Evolutionary conservation across 345 rosid genomes (phyloP), one percentile per base, ranked within the genome.

Genomic region (Acer saccharum): DNA sequence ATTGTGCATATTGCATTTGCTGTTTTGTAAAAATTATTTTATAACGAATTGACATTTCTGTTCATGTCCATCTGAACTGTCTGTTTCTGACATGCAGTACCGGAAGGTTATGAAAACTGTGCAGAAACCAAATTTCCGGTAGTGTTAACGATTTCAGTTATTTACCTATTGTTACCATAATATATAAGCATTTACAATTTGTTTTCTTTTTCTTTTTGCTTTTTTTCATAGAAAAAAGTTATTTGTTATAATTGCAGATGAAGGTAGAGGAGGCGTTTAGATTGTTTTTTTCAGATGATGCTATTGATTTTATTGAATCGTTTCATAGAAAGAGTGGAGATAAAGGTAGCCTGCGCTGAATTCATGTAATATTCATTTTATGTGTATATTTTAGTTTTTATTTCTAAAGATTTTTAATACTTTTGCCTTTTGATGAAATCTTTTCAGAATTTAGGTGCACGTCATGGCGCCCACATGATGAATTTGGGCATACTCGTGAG

Each of bases 261-360:
- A 91, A 82, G 74, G 97, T 92, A 76, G 93, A 92, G 82, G 97
- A 92, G 68, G 87, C 91, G 78, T 96, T 92, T 82, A 81, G 81
- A 77, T 84, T 92, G 84, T 92, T 89, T 77, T 87, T 91, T 77
- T 96, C 97, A 27, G 93, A 96, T 81, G 88, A 76, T 20, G 88
- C 94, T 68, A 74, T 82, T 78, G 72, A 74, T 74, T 96, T 94
- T 83, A 78, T 81, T 64, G 98, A 94, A 76, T 84, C 91, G 77
- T 96, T 94, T 86, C 99, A 96, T 79, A 78, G 73, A 80, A 88
- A 68, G 69, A 92, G 97, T 76, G 97, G 98, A 48, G 99, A 96
- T 79, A 96, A 96, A 94, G 98, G 99, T 96, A 87, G 44, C 75
- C 81, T 68, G 18, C 69, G 67, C 62, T 32, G 76, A 79, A 20